Evolutionary conservation across 352 stramenopile genomes (phyloP).

Genomic region (Phytophthora pini): DNA sequence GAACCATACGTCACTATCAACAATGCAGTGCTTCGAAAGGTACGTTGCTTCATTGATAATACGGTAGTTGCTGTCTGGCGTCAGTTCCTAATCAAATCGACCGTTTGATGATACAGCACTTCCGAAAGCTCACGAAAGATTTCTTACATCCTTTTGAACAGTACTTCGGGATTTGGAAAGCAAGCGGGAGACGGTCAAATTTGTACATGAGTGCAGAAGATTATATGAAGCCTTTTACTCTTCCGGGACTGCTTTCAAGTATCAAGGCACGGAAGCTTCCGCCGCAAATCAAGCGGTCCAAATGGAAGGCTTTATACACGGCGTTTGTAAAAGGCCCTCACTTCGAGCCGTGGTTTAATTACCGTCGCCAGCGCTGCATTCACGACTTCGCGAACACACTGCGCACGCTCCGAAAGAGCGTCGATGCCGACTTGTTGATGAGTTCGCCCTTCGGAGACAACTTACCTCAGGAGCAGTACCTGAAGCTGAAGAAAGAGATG

Average conservation of each 20-base stretch:
- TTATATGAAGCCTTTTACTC: slow-evolving; percentile 78
- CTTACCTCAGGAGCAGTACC: slow-evolving; percentile 52
- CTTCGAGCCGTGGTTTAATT: slow-evolving; percentile 82
- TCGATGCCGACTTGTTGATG: slow-evolving; percentile 44
- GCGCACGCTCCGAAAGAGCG: slow-evolving; percentile 53
- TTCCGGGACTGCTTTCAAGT: slow-evolving; percentile 59
- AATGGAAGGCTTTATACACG: slow-evolving; percentile 77
- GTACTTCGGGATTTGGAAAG: slow-evolving; percentile 87
- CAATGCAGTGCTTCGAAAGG: slow-evolving; percentile 82
- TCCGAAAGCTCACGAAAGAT: slow-evolving; percentile 81
- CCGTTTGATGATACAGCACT: slow-evolving; percentile 62
- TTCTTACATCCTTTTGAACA: slow-evolving; percentile 91
- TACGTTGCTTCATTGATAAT: slow-evolving; percentile 22
- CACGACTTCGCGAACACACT: slow-evolving; percentile 70
- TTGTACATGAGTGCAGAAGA: slow-evolving; percentile 74
- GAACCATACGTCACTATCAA: slow-evolving; percentile 82
- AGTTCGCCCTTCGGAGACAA: slow-evolving; percentile 52
- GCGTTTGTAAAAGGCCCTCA: slow-evolving; percentile 75
- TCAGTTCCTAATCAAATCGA: slow-evolving; percentile 3
- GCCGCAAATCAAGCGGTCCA: slow-evolving; percentile 64
- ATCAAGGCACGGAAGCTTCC: slow-evolving; percentile 65
- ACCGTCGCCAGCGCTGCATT: slow-evolving; percentile 71
- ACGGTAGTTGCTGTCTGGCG: neutral
- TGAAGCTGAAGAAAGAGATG: slow-evolving; percentile 55
- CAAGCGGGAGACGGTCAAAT: slow-evolving; percentile 59